Evolutionary conservation across 805 yeast genomes (phyloP).

Genomic region (Spathaspora boniae): DNA sequence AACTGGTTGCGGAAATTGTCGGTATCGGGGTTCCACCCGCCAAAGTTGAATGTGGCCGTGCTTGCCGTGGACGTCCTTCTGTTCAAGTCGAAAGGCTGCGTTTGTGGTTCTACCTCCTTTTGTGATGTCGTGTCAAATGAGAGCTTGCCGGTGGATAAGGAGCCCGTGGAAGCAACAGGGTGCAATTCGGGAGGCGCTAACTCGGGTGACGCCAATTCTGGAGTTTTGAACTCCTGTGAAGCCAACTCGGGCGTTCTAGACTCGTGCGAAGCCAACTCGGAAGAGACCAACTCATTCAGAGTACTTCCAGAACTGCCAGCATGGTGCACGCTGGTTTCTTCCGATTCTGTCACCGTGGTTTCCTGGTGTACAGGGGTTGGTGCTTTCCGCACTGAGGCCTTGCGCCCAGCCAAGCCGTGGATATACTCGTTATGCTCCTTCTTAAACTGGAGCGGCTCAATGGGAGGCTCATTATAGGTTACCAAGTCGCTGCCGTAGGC

Average conservation of each 20-base stretch:
- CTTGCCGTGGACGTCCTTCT: conserved; percentile 35
- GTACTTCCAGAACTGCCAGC: not conserved
- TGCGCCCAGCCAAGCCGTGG: conserved; percentile 22
- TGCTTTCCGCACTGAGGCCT: conserved; percentile 35
- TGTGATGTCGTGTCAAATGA: conserved; percentile 16
- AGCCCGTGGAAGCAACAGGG: conserved; percentile 25
- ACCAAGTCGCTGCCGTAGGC: conserved; percentile 11
- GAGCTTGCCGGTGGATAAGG: conserved; percentile 26
- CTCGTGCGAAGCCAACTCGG: too few species aligned
- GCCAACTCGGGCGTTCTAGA: too few species aligned
- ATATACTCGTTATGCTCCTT: conserved; percentile 22
- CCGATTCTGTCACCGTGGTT: not conserved
- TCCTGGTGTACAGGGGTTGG: too few species aligned
- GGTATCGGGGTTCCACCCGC: conserved; percentile 61
- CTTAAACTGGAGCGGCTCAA: conserved; percentile 16
- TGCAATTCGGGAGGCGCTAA: conserved; percentile 10
- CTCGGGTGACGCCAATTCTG: not conserved
- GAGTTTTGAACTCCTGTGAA: too few species aligned
- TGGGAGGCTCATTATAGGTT: conserved; percentile 16
- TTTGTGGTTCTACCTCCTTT: conserved; percentile 1
- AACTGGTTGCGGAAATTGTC: conserved; percentile 46
- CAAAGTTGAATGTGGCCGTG: conserved; percentile 41
- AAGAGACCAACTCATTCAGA: not conserved
- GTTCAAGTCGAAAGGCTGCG: conserved; percentile 6
- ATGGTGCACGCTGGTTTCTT: not conserved